These are phyloP conservation scores for Colletotrichum somersetense DNA, from an alignment of 2,329 filamentous ascomycete species.

Conservation along the genomic window DNA sequence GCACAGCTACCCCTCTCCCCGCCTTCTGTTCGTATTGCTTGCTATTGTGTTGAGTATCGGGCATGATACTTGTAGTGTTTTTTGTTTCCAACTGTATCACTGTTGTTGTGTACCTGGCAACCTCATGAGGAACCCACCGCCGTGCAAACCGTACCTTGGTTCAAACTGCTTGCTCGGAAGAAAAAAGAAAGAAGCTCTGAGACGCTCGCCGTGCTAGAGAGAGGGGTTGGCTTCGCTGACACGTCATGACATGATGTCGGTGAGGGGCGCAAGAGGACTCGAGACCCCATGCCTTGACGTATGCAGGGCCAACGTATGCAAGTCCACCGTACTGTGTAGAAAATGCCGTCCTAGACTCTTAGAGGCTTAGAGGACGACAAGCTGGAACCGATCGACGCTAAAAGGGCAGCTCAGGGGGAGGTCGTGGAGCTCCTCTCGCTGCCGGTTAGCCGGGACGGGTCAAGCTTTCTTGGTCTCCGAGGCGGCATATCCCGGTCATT, in stretches of 20 bases:
- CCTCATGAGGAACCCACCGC: too few species aligned
- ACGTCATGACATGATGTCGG: conserved; percentile 25
- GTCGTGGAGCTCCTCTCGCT: conserved; percentile 33
- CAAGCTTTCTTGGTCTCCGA: conserved; percentile 35
- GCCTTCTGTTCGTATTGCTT: too few species aligned
- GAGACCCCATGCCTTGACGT: not conserved
- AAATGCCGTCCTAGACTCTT: too few species aligned
- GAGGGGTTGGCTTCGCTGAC: conserved; percentile 1
- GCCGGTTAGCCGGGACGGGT: conserved; percentile 32
- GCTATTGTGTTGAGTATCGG: too few species aligned
- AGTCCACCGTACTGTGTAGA: too few species aligned
- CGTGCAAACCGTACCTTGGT: too few species aligned
- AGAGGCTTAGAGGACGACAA: too few species aligned
- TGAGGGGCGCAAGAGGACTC: not conserved
- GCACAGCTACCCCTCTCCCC: too few species aligned
- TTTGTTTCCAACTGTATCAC: too few species aligned
- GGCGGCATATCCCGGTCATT: not conserved
- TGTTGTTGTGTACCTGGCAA: too few species aligned
- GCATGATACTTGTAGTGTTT: too few species aligned
- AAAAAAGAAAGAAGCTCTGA: too few species aligned
- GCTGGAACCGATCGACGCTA: not conserved
- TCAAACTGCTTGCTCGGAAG: not conserved
- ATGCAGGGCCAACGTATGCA: conserved; percentile 15
- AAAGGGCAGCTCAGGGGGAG: not conserved
- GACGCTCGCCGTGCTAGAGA: not conserved